Evolutionary conservation across 257 asterid species (phyloP).

Genomic region (Linaria vulgaris): DNA sequence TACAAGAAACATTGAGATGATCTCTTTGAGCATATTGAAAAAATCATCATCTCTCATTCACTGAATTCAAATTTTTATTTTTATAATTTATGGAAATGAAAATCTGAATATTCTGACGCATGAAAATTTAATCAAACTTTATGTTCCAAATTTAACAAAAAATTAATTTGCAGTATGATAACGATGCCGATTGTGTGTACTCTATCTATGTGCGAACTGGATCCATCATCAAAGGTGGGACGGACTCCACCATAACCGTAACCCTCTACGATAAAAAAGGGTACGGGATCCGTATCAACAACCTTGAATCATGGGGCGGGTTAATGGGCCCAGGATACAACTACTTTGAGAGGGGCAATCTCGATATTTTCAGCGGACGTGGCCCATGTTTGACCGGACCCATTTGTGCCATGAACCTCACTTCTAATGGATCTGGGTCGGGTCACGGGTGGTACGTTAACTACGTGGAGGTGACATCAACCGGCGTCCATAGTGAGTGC

Average conservation of each 20-base stretch:
- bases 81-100: no score
- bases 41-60: no score
- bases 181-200: constrained; percentile 76
- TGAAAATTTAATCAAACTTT: no score
- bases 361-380: constrained; percentile 70
- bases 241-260: constrained; percentile 54
- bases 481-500: constrained; percentile 54
- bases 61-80: no score
- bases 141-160: background rate
- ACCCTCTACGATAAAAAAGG: constrained; percentile 50
- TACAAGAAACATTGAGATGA: no score
- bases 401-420: constrained; percentile 54
- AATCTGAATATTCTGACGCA: no score
- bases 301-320: constrained; percentile 74
- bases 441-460: constrained; percentile 76
- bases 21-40: no score
- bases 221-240: constrained; percentile 53
- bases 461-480: constrained; percentile 57
- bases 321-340: constrained; percentile 59
- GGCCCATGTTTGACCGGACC: constrained; percentile 67
- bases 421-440: constrained; percentile 66
- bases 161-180: constrained; percentile 40
- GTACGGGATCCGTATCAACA: constrained; percentile 46
- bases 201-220: constrained; percentile 58
- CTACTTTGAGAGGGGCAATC: constrained; percentile 71